These are phyloP conservation scores for Chaetoceros muelleri DNA, from an alignment of 108 stramenopile species.

Conservation along the genomic window DNA sequence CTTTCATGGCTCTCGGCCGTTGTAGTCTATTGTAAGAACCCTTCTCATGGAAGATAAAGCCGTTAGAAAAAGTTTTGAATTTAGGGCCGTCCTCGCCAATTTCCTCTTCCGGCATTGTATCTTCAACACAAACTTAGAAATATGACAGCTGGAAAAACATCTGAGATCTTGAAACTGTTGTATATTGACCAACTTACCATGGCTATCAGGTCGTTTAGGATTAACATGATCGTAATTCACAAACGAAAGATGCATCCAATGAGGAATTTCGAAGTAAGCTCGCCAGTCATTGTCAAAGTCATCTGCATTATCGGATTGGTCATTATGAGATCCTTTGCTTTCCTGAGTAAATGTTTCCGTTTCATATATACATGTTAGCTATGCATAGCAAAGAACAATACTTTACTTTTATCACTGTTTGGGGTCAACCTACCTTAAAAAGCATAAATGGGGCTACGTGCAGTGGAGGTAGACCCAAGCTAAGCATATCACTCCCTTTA, in stretches of 20 bases:
- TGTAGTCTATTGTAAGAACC: neutral
- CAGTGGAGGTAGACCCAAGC: conserved; percentile 87
- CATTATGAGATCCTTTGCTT: no score
- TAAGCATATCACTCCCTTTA: conserved; percentile 97
- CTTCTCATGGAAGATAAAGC: neutral
- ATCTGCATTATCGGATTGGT: neutral
- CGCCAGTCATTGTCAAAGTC: conserved; percentile 22
- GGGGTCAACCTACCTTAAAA: conserved; percentile 34
- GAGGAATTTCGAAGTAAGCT: conserved; percentile 70
- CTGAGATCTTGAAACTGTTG: no score
- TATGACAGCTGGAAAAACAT: no score
- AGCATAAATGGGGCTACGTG: conserved; percentile 97
- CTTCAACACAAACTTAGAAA: no score
- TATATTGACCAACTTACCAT: no score
- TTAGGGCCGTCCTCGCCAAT: neutral
- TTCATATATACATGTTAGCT: no score
- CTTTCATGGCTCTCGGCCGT: neutral
- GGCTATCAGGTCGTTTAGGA: no score
- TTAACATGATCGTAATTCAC: conserved; percentile 61
- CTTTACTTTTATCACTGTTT: neutral
- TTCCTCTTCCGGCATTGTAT: no score
- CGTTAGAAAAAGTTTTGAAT: neutral
- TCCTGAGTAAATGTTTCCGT: no score
- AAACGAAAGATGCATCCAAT: conserved; percentile 86
- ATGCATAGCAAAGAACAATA: no score